Conservation (phyloP, 208 protist species). For the Kentomonas sorsogonicus region DNA sequence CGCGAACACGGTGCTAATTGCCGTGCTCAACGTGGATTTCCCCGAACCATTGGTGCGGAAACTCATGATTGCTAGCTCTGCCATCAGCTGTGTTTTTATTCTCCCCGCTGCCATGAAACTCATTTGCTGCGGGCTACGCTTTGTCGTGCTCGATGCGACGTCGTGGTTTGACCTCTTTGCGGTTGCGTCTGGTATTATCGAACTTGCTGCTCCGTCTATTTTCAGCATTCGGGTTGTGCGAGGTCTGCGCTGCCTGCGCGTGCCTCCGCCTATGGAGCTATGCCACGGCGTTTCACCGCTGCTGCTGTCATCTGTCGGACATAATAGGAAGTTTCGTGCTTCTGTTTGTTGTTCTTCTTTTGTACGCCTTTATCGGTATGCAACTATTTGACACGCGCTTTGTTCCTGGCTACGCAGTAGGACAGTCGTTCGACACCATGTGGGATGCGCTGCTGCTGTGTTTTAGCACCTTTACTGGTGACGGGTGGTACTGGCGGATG, state of each 20-base stretch:
- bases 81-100: constrained; percentile 32
- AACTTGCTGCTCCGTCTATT: constrained; percentile 19
- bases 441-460: constrained; percentile 40
- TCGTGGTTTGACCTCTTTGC: constrained; percentile 34
- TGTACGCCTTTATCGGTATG: constrained; percentile 57
- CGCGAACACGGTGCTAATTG: constrained; percentile 24
- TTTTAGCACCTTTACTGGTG: constrained; percentile 44
- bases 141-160: constrained; percentile 24
- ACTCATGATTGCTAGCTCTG: constrained; percentile 21
- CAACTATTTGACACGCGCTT: constrained; percentile 30
- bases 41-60: neutral
- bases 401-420: neutral
- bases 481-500: constrained; percentile 35
- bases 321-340: constrained; percentile 26
- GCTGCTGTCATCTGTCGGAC: constrained; percentile 10
- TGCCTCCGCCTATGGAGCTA: constrained; percentile 24
- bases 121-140: constrained; percentile 18
- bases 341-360: constrained; percentile 13
- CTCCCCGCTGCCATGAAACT: constrained; percentile 30
- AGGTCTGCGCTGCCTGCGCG: constrained; percentile 39
- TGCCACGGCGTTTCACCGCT: constrained; percentile 13
- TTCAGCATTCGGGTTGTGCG: constrained; percentile 20
- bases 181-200: constrained; percentile 33
- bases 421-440: constrained; percentile 33
- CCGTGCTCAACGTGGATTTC: constrained; percentile 23